Evolutionary conservation across 352 stramenopile species (phyloP).

Genomic region (Phytophthora multivora): DNA sequence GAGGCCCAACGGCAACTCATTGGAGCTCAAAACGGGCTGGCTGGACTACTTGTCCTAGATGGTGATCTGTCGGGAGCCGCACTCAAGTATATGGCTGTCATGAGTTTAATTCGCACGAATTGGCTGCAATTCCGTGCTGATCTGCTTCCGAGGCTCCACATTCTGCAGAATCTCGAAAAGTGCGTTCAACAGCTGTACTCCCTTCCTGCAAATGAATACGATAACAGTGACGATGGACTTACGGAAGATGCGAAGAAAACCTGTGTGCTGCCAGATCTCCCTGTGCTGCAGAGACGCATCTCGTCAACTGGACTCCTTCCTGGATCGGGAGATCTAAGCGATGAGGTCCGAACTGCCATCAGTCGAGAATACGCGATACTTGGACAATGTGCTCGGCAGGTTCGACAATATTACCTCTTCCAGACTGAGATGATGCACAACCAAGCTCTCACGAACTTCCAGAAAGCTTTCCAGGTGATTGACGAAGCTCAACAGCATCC

Average conservation of each 20-base stretch:
- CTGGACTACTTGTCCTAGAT: slow-evolving; percentile 44
- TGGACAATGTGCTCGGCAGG: slow-evolving; percentile 33
- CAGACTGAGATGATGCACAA: slow-evolving; percentile 48
- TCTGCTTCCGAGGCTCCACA: slow-evolving; percentile 69
- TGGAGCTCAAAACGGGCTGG: slow-evolving; percentile 76
- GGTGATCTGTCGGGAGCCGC: slow-evolving; percentile 42
- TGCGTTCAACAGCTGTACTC: slow-evolving; percentile 30
- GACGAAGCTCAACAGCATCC: slow-evolving; percentile 6
- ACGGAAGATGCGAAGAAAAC: slow-evolving; percentile 43
- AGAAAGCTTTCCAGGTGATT: slow-evolving; percentile 10
- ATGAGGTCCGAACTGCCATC: slow-evolving; percentile 22
- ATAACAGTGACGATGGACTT: too few species aligned
- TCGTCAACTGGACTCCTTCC: slow-evolving; percentile 12
- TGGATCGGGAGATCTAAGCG: not conserved
- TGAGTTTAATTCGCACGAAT: slow-evolving; percentile 54
- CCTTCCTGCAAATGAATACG: slow-evolving; percentile 2
- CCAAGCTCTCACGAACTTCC: slow-evolving; percentile 26
- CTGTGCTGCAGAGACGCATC: slow-evolving; percentile 37
- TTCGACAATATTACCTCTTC: slow-evolving; percentile 51
- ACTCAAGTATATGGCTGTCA: slow-evolving; percentile 56
- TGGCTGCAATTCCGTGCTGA: slow-evolving; percentile 71
- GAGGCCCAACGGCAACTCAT: slow-evolving; percentile 82
- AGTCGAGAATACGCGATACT: slow-evolving; percentile 42
- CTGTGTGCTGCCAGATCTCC: slow-evolving; percentile 49
- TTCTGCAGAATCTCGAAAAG: slow-evolving; percentile 64